phyloP scores from a whole-genome alignment of 768 basidiomycete species.

The Serendipita sp. region DNA sequence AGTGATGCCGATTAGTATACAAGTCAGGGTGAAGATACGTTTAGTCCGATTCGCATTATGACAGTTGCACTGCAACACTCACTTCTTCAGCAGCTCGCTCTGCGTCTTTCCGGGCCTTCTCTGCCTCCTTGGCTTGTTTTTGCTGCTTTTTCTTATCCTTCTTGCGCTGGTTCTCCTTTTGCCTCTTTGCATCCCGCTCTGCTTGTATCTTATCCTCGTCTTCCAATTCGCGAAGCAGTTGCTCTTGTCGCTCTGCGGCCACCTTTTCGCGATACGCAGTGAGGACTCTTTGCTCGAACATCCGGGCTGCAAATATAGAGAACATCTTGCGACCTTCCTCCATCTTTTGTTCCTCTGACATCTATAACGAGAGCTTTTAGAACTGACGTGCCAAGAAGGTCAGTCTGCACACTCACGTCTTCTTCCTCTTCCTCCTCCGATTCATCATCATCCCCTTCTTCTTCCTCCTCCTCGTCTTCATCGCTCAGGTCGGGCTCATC shows the following conservation, averaged over 20 bases:
- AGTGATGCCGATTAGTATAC: too few relatives aligned
- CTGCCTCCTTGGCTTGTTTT: conserved; percentile 86
- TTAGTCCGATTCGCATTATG: not conserved
- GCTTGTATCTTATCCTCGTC: conserved; percentile 80
- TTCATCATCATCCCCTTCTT: conserved; percentile 49
- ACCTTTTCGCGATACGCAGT: conserved; percentile 94
- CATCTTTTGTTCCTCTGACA: conserved; percentile 97
- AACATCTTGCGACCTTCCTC: conserved; percentile 99
- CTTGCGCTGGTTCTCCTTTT: conserved; percentile 93
- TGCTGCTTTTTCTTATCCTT: conserved; percentile 96
- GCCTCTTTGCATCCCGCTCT: conserved; percentile 83
- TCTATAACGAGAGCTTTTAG: conserved; percentile 15
- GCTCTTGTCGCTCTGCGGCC: conserved; percentile 86
- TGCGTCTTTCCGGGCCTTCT: conserved; percentile 65
- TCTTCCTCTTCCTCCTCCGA: conserved; percentile 34
- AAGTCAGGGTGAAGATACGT: not conserved
- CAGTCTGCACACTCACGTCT: conserved; percentile 22
- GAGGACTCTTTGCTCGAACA: conserved; percentile 98
- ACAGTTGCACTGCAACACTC: not conserved
- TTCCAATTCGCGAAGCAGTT: conserved; percentile 85
- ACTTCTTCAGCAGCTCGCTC: conserved; percentile 72
- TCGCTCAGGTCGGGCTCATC: conserved; percentile 45
- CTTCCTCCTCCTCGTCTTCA: conserved; percentile 48
- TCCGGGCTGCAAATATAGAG: conserved; percentile 96
- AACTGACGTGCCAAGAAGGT: not conserved